phyloP scores from a whole-genome alignment of 768 basidiomycete species.

The Crucibulum laeve region DNA sequence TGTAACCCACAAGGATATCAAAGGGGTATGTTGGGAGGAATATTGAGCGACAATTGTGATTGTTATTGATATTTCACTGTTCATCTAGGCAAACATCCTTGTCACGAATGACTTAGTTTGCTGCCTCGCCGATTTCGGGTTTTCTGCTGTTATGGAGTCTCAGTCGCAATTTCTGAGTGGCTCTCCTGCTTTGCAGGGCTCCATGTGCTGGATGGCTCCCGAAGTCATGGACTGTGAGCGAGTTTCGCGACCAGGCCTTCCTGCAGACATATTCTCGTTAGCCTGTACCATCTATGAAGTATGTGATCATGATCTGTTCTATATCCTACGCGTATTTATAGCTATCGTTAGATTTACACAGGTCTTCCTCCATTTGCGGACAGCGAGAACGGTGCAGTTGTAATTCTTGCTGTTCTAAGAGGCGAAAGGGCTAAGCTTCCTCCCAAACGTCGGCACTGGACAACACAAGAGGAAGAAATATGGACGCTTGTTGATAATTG shows the following conservation, averaged over 20 bases:
- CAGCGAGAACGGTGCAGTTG: not conserved
- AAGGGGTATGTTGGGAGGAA: slow-evolving; percentile 1
- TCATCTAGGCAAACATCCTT: slow-evolving; percentile 16
- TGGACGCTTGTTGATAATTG: slow-evolving; percentile 14
- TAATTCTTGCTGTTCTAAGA: slow-evolving; percentile 7
- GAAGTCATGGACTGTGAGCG: slow-evolving; percentile 9
- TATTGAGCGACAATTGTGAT: not conserved
- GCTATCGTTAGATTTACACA: slow-evolving; percentile 9
- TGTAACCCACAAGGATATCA: not conserved
- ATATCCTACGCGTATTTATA: not conserved
- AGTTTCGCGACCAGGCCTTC: not conserved
- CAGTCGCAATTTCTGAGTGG: slow-evolving; percentile 10
- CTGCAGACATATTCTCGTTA: slow-evolving; percentile 16
- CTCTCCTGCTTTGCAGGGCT: slow-evolving; percentile 8
- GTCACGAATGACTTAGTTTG: slow-evolving; percentile 13
- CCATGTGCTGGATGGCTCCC: slow-evolving; percentile 15
- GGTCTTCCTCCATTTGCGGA: slow-evolving; percentile 6
- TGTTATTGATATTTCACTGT: not conserved
- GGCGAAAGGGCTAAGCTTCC: slow-evolving; percentile 7
- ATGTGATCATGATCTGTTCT: not conserved
- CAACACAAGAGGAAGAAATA: slow-evolving; percentile 8
- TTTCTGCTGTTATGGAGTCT: slow-evolving; percentile 15
- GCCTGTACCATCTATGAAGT: slow-evolving; percentile 17
- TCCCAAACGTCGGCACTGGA: slow-evolving; percentile 9
- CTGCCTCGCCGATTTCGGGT: slow-evolving; percentile 16